Evolutionary conservation across 2,329 filamentous ascomycete genomes (phyloP), one percentile per base, ranked within the genome.

Genomic region (Calcarisporium arbuscula): DNA sequence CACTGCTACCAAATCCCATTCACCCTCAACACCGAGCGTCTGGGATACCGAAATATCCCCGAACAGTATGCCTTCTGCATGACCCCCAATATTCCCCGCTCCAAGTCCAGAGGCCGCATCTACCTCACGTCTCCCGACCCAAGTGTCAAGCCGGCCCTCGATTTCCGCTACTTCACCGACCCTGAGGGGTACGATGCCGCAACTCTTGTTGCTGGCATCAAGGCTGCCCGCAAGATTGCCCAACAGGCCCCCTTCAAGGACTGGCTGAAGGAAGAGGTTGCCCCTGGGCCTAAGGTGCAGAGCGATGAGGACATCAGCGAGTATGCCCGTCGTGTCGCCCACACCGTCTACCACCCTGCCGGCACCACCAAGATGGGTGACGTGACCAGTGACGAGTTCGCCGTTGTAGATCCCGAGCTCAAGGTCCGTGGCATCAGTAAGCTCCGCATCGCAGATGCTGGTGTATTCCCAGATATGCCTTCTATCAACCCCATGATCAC

Each of bases 1-100:
- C 87, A 94, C 67, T 94, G 87, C 74, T 94, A 94, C 68, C 88
- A 94, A 64, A 94, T 94, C 47, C 87, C 87, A 35, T 94, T 94
- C 64, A 85, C 81, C 43, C 77, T 88, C 48, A 94, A 94, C 72
- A 95, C 87, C 2, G 66, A 73, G 36, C 80, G 85, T 26, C 72
- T 95, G 9, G 87, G 87, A 46, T 94, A 80, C 53, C 69, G 68
- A 27, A 56, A 61, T 39, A 53, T 72, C 41, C 49, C 74, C 41
- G 77, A 89, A 46, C 83, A 81, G 41, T 82, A 89, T 51, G 86
- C 85, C 34, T 94, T 94, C 69, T 92, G 86, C 74, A 92, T 92
- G 82, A 92, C 86, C 12, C 86, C 86, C 51, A 92, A 94, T 66
- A 92, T 94, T 51, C 85, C 85, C 21, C 83, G 86, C 17, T 82